These are phyloP conservation scores for Aureobasidium sp. DNA, from an alignment of 2,329 filamentous ascomycete species.

Conservation along the genomic window DNA sequence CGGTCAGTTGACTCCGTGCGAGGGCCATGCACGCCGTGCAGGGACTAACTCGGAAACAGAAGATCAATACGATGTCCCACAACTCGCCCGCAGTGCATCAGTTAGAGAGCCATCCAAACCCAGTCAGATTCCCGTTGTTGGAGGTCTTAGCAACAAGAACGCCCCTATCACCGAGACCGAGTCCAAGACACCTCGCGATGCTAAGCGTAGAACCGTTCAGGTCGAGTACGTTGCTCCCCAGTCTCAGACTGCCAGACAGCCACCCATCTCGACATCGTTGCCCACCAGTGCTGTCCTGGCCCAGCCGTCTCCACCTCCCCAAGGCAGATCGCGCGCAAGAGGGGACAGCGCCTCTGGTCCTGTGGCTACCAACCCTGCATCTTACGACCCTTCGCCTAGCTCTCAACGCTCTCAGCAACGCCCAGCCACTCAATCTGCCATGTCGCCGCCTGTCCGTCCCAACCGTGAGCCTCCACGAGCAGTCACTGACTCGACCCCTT, in stretches of 20 bases:
- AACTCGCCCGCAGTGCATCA: constrained; percentile 78
- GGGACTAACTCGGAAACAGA: constrained; percentile 26
- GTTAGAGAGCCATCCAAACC: constrained; percentile 79
- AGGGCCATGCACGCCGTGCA: neutral
- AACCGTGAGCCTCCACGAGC: constrained; percentile 45
- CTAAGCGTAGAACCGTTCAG: constrained; percentile 89
- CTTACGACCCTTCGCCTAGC: constrained; percentile 27
- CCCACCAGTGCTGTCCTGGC: constrained; percentile 25
- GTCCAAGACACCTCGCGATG: constrained; percentile 65
- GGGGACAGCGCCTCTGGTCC: constrained; percentile 48
- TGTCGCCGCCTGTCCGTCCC: constrained; percentile 32
- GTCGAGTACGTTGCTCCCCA: constrained; percentile 94
- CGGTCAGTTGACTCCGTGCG: constrained; percentile 36
- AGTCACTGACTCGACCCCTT: constrained; percentile 41
- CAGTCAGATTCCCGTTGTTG: constrained; percentile 40
- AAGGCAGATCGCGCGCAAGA: constrained; percentile 45
- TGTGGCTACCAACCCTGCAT: constrained; percentile 33
- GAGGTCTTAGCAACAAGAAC: constrained; percentile 64
- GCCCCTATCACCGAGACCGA: constrained; percentile 65
- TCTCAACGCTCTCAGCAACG: constrained; percentile 15
- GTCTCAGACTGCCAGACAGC: constrained; percentile 74
- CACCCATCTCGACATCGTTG: constrained; percentile 23
- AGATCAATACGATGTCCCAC: constrained; percentile 52
- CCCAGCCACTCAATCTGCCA: constrained; percentile 19
- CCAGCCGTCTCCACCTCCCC: neutral